phyloP scores from a whole-genome alignment of 2,329 filamentous ascomycete genomes.

The Apiospora hydei region DNA sequence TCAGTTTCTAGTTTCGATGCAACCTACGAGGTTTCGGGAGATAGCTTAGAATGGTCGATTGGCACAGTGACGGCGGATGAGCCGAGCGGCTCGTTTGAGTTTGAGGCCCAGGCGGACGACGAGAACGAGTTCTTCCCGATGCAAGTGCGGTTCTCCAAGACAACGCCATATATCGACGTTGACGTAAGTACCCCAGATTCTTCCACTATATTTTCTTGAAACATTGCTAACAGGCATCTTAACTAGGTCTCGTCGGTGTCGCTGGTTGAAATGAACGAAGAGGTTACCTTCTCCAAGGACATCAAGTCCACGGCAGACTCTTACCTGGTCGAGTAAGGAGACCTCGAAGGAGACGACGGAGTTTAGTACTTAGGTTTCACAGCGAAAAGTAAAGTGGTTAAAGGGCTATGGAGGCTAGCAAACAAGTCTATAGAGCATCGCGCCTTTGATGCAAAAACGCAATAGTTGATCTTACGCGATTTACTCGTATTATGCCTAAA shows the following conservation, averaged over 20 bases:
- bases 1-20: slow-evolving; percentile 92
- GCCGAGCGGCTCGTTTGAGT: slow-evolving; percentile 88
- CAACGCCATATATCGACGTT: slow-evolving; percentile 86
- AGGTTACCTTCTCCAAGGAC: slow-evolving; percentile 84
- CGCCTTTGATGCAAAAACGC: slow-evolving; percentile 11
- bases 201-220: slow-evolving; percentile 29
- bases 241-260: slow-evolving; percentile 72
- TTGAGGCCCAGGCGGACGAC: slow-evolving; percentile 86
- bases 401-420: slow-evolving; percentile 18
- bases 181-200: slow-evolving; percentile 71
- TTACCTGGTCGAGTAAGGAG: slow-evolving; percentile 76
- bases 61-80: slow-evolving; percentile 86
- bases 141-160: slow-evolving; percentile 88
- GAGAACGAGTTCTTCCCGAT: slow-evolving; percentile 99
- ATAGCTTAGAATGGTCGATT: slow-evolving; percentile 93
- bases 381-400: slow-evolving; percentile 18
- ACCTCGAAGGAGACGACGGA: neutral
- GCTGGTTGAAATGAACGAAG: slow-evolving; percentile 77
- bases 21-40: slow-evolving; percentile 90
- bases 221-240: slow-evolving; percentile 33
- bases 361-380: slow-evolving; percentile 1
- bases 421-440: slow-evolving; percentile 24
- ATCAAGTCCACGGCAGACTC: slow-evolving; percentile 78
- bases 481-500: neutral
- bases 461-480: slow-evolving; percentile 9